Base-by-base conservation (phyloP, 1,139 yeast species). In the Debaryomyces subglobosus region DNA sequence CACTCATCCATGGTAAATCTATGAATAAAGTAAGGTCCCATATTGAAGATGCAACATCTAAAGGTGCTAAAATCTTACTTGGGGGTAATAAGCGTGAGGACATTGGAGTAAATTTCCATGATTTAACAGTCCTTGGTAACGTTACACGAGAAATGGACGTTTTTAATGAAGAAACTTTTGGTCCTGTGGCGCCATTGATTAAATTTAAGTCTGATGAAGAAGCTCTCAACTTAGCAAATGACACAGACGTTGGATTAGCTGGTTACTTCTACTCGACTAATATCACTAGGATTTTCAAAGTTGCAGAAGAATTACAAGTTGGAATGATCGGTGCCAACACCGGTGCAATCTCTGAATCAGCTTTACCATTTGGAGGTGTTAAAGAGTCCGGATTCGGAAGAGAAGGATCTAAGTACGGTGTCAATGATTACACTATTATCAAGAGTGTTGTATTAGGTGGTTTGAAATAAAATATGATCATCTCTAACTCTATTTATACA, bases 131-230 rank as follows among this genome's bases (percentile, higher is more conserved):
- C 8, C 64, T 91, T 50, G 74, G 82, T 10, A 79, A 84, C 53
- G 91, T 88, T 34, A 81, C 89, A 44, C 68, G 74, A 6, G 78
- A 78, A 36, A 88, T 90, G 78, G 62, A 68, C 49, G 86, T 90
- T 23, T 74, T 83, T 50, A 61, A 70, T 29, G 95, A 89, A 58
- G 97, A 91, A 69, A 89, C 96, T 1, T 91, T 91, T 65, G 97
- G 97, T 10, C 97, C 97, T 4, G 74, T 91, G 41, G 95, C 94
- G 47, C 94, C 95, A 1, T 68, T 91, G 37, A 78, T 87, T 54
- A 78, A 81, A 53, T 86, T 90, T 65, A 71, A 74, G 13, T 68
- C 81, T 24, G 84, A 83, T 44, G 88, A 86, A 49, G 89, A 89
- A 61, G 97, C 84, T 10, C 66, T 91, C 33, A 68, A 66, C 27